phyloP scores from a whole-genome alignment of 257 asterid genomes.

The Euphrasia confusa region DNA sequence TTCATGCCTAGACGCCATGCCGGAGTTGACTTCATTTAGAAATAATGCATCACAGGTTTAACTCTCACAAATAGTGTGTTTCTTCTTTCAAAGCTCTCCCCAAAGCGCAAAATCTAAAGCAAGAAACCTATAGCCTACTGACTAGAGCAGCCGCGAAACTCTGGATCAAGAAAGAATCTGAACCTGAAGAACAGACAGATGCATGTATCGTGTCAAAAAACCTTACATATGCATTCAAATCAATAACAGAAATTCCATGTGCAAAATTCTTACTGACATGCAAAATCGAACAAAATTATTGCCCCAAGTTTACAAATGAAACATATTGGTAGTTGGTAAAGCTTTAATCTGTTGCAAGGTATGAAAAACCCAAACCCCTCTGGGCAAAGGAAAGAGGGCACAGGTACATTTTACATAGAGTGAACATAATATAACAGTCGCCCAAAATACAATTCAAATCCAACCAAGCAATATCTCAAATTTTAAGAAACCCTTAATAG shows the following conservation, averaged over 20 bases:
- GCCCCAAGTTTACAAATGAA: conserved; percentile 15
- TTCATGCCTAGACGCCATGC: conserved; percentile 88
- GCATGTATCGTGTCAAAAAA: neutral
- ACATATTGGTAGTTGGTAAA: neutral
- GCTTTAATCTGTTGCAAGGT: neutral
- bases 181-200: conserved; percentile 25
- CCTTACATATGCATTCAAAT: neutral
- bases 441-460: neutral
- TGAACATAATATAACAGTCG: conserved; percentile 11
- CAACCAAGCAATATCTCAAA: no score
- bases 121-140: conserved; percentile 21
- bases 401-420: neutral
- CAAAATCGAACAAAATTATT: conserved; percentile 7
- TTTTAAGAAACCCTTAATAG: no score
- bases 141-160: conserved; percentile 21
- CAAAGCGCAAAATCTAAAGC: conserved; percentile 18
- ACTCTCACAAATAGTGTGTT: conserved; percentile 23
- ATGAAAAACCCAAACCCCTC: no score
- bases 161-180: conserved; percentile 20
- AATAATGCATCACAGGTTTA: conserved; percentile 43
- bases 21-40: conserved; percentile 80
- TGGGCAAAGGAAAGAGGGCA: no score
- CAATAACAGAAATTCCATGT: neutral
- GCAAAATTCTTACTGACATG: conserved; percentile 10
- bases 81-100: conserved; percentile 18